Evolutionary conservation across 768 basidiomycete species (phyloP).

Genomic region (Phaeolepiota aurea): DNA sequence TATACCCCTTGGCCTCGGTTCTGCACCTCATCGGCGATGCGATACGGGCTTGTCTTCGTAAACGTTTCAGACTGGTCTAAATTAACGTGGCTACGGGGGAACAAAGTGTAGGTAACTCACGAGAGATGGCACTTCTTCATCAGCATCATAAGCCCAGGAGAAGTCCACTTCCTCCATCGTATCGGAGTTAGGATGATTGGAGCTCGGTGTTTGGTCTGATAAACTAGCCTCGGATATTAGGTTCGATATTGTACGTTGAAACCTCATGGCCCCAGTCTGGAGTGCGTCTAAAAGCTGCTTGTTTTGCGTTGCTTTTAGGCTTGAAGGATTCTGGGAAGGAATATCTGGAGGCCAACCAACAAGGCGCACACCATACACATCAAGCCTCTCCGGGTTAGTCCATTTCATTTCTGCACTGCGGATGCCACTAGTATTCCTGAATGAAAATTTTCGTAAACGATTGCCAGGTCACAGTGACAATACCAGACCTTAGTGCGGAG

Average conservation of each 20-base stretch:
- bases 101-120: constrained; percentile 4
- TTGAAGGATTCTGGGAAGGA: constrained; percentile 55
- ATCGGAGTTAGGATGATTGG: constrained; percentile 2
- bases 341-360: constrained; percentile 58
- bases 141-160: constrained; percentile 35
- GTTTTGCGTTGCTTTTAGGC: constrained; percentile 47
- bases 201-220: neutral
- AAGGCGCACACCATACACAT: constrained; percentile 48
- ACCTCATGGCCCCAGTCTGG: constrained; percentile 37
- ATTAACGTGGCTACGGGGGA: too few relatives aligned
- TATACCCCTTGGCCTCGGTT: too few relatives aligned
- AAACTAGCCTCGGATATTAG: neutral
- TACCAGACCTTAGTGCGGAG: constrained; percentile 47
- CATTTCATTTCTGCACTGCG: constrained; percentile 72
- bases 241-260: constrained; percentile 24
- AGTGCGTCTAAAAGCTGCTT: constrained; percentile 42
- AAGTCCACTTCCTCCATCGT: constrained; percentile 20
- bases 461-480: constrained; percentile 4
- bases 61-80: too few relatives aligned
- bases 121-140: constrained; percentile 13
- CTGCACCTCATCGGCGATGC: too few relatives aligned
- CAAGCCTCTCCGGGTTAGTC: constrained; percentile 54
- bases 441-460: neutral
- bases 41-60: too few relatives aligned
- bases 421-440: constrained; percentile 45